A percentile compares a stretch with the other conserved stretches of the same genome.
Evolutionary conservation across 768 basidiomycete species (phyloP).

Genomic region (Baorangia bicolor): DNA sequence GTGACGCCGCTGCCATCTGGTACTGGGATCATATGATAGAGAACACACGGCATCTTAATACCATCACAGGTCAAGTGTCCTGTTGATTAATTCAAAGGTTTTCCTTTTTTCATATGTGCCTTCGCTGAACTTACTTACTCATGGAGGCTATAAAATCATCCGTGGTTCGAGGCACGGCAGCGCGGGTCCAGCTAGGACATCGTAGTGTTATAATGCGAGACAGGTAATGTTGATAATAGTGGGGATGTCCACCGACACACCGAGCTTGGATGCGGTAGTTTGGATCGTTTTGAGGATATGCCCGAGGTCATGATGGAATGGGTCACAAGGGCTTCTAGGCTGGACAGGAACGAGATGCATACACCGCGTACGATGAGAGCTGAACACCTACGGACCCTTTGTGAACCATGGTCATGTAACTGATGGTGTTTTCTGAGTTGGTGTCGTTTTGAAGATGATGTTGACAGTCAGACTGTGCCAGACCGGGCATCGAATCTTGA

Average conservation of each 20-base stretch:
- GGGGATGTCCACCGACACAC: constrained; percentile 80
- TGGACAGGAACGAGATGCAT: constrained; percentile 31
- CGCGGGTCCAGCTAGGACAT: constrained; percentile 33
- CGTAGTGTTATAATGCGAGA: constrained; percentile 93
- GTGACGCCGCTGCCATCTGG: neutral
- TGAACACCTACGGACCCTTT: constrained; percentile 65
- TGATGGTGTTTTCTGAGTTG: constrained; percentile 97
- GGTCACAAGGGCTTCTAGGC: constrained; percentile 94
- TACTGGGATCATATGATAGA: no score
- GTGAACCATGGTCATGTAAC: constrained; percentile 97
- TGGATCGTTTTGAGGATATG: constrained; percentile 84
- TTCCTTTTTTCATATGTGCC: neutral
- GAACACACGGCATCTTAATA: no score
- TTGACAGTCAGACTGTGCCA: constrained; percentile 92
- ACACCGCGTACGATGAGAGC: neutral
- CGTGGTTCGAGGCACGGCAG: neutral
- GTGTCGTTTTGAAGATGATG: constrained; percentile 87
- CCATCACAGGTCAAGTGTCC: no score
- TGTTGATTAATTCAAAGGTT: neutral
- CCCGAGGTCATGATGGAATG: constrained; percentile 93
- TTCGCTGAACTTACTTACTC: neutral
- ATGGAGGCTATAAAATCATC: neutral
- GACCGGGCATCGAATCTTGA: constrained; percentile 87
- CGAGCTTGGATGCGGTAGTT: constrained; percentile 62
- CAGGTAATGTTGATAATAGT: constrained; percentile 94